Conservation (phyloP, 164 flowering plant genomes). For the Santalum album region DNA sequence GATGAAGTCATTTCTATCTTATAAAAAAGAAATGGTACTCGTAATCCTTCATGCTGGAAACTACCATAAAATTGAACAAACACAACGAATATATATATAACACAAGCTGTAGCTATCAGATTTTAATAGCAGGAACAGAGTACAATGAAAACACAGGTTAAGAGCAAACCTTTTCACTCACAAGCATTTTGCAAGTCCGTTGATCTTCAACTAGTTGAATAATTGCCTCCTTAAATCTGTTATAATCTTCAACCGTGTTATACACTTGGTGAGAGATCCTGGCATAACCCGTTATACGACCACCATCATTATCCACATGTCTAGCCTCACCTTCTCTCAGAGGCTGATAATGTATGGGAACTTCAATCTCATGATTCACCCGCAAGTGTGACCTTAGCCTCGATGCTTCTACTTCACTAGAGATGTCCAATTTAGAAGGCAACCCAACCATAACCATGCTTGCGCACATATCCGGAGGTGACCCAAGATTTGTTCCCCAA, state of each 20-base stretch:
- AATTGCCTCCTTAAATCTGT: neutral
- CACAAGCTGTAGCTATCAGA: no score
- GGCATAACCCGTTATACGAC: neutral
- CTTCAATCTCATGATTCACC: neutral
- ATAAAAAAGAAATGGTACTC: no score
- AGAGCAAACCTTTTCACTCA: no score
- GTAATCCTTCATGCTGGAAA: no score
- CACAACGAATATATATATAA: no score
- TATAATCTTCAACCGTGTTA: neutral
- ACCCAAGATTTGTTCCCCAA: conserved; percentile 2
- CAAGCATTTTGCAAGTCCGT: neutral
- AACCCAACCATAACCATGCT: conserved; percentile 2
- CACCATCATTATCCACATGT: neutral
- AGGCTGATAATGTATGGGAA: neutral
- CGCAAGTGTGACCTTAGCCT: conserved; percentile 1
- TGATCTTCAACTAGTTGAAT: neutral
- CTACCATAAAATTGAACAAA: no score
- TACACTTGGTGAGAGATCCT: conserved; percentile 2
- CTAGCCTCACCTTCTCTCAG: neutral
- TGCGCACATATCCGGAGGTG: neutral
- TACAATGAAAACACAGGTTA: no score
- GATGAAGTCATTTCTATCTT: no score
- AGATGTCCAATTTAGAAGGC: neutral
- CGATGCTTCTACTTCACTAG: neutral
- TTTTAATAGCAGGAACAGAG: no score